Evolutionary conservation across 2,329 filamentous ascomycete species (phyloP).

Genomic region (Apiospora pterosperma): DNA sequence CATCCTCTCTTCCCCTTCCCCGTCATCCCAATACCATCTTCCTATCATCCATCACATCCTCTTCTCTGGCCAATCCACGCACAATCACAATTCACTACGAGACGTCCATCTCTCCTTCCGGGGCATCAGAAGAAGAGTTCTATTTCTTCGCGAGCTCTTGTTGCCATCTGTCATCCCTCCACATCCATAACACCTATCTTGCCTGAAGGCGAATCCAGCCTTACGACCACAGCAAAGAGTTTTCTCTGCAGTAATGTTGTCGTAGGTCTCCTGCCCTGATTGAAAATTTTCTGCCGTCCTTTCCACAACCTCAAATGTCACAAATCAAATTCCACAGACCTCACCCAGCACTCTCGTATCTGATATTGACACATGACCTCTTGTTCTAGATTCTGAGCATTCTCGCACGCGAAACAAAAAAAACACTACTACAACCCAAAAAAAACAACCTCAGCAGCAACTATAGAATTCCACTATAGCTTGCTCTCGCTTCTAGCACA

Average conservation of each 20-base stretch:
- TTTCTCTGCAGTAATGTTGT: not conserved
- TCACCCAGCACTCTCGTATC: not conserved
- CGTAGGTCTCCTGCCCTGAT: not conserved
- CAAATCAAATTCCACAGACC: too few relatives aligned
- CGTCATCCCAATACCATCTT: not conserved
- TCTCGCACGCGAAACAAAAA: not conserved
- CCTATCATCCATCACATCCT: too few relatives aligned
- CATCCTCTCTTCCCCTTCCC: not conserved
- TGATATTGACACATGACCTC: not conserved
- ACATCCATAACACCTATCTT: not conserved
- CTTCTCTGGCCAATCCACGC: too few relatives aligned
- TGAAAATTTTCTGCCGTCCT: not conserved
- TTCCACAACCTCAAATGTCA: not conserved
- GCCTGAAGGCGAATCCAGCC: not conserved
- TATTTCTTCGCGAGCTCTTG: too few relatives aligned
- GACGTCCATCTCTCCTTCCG: not conserved
- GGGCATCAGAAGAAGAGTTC: rapidly evolving
- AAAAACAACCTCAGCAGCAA: not conserved
- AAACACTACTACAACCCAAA: not conserved
- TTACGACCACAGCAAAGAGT: not conserved
- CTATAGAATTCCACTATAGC: too few relatives aligned
- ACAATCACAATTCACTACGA: not conserved
- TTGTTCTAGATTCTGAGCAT: not conserved
- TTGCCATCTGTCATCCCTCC: not conserved
- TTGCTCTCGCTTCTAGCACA: not conserved